These are phyloP conservation scores for Hypseocharis bilobata DNA, from an alignment of 441 rosid species.

Conservation along the genomic window DNA sequence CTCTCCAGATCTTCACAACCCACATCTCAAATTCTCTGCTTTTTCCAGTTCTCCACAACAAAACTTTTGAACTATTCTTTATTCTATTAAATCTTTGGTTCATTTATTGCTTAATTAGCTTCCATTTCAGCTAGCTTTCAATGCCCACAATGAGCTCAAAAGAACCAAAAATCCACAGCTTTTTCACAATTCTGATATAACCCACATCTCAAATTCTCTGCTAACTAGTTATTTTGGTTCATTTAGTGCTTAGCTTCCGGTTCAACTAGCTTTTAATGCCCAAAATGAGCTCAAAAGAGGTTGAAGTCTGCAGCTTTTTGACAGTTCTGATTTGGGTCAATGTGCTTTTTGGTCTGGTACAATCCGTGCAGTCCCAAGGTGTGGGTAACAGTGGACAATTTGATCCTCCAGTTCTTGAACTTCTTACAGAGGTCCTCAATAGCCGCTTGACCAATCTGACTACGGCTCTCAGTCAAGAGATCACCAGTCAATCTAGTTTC, in stretches of 20 bases:
- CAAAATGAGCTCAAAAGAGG: conserved; percentile 1
- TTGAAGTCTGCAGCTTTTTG: conserved; percentile 1
- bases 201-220: no score
- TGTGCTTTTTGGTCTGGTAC: conserved; percentile 32
- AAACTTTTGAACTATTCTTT: no score
- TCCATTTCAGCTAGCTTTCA: no score
- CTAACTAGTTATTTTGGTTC: no score
- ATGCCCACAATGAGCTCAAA: conserved; percentile 5
- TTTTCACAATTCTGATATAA: conserved; percentile 2
- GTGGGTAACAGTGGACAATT: conserved; percentile 32
- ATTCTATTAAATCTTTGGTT: no score
- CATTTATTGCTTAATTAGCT: no score
- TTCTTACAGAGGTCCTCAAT: conserved; percentile 43
- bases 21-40: no score
- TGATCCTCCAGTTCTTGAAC: conserved; percentile 46
- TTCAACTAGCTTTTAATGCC: no score
- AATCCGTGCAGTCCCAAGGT: conserved; percentile 43
- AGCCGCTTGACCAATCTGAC: conserved; percentile 54
- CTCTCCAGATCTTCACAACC: no score
- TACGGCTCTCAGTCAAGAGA: conserved; percentile 34
- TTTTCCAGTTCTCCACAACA: no score
- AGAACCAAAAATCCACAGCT: not conserved
- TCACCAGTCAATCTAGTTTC: conserved; percentile 45
- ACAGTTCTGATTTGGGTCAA: conserved; percentile 22
- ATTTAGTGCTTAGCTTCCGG: no score